Evolutionary conservation across 2,329 filamentous ascomycete species (phyloP), one percentile per base, ranked within the genome.

Genomic region (Microcyclospora pomicola): DNA sequence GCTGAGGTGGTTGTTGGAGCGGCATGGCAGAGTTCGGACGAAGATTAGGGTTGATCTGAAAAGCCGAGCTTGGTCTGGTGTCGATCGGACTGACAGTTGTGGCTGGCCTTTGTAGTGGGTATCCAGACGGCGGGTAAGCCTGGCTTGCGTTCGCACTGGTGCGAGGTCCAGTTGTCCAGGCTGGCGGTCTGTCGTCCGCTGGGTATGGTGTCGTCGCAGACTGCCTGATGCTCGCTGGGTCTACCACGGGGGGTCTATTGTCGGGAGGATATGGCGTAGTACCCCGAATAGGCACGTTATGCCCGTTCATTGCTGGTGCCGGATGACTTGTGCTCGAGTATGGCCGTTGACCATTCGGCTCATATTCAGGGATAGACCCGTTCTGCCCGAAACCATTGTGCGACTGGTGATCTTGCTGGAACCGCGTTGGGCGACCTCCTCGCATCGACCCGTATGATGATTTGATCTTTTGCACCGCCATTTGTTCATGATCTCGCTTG

Each of bases 401-500:
- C 5, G 55, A 44, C 37, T 63, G 47, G 27, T 48, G 47, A 54
- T 51, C 47, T 24, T 51, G 48, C 38, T 59, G 58, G 36, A 68
- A 56, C 37, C 66, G 57, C 13, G 62, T 58, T 24, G 67, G 67
- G 35, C 65, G 56, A 35, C 62, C 58, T 6, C 65, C 66, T 27
- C 64, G 59, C 61, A 66, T 68, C 2, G 69, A 72, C 11, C 67
- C 68, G 45, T 71, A 65, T 43, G 64, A 59, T 2, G 65, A 69
- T 45, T 64, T 93, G 66, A 98, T 96, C 37, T 82, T 76, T 36
- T 76, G 80, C 47, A 98, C 76, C 0, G 91, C 87, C 31, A 92
- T 80, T 39, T 86, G 84, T 59, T 96, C 88, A 57, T 98, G 91
- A 53, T 96, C 91, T 49, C 80, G 74, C 63, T 87, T 87, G 2